phyloP scores from a whole-genome alignment of 2,329 filamentous ascomycete species.

The Colletotrichum neosansevieriae region DNA sequence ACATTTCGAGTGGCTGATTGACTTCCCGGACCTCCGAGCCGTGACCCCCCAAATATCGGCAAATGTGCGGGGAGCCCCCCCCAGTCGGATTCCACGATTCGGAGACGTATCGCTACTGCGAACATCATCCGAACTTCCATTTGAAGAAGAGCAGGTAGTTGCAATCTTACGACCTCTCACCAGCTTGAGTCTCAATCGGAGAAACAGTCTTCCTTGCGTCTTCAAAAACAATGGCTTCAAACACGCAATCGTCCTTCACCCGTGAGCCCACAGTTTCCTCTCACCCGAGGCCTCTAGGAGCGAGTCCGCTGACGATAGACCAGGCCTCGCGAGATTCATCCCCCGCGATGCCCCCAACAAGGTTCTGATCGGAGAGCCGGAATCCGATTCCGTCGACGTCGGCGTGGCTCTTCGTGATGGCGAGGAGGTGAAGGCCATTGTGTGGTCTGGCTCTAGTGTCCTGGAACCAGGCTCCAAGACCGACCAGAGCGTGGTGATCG shows the following conservation, averaged over 20 bases:
- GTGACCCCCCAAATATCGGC: conserved; percentile 19
- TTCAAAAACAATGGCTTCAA: conserved; percentile 14
- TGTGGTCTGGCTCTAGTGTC: conserved; percentile 70
- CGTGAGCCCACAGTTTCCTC: conserved; percentile 10
- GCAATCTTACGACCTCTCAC: not conserved
- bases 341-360: conserved; percentile 62
- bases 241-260: conserved; percentile 15
- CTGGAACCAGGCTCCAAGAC: conserved; percentile 66
- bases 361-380: conserved; percentile 68
- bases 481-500: conserved; percentile 58
- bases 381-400: conserved; percentile 65
- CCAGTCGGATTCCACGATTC: conserved; percentile 29
- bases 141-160: not conserved
- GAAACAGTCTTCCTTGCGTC: not conserved
- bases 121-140: conserved; percentile 23
- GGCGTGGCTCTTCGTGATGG: conserved; percentile 67
- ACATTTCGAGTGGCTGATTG: conserved; percentile 7
- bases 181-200: not conserved
- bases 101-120: not conserved
- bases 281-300: not conserved
- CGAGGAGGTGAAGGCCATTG: conserved; percentile 65
- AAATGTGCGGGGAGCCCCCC: conserved; percentile 25
- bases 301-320: not conserved
- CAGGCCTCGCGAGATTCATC: conserved; percentile 71
- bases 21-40: conserved; percentile 38